Evolutionary conservation across 2,329 filamentous ascomycete species (phyloP).

Genomic region (Cercospora citrullina): DNA sequence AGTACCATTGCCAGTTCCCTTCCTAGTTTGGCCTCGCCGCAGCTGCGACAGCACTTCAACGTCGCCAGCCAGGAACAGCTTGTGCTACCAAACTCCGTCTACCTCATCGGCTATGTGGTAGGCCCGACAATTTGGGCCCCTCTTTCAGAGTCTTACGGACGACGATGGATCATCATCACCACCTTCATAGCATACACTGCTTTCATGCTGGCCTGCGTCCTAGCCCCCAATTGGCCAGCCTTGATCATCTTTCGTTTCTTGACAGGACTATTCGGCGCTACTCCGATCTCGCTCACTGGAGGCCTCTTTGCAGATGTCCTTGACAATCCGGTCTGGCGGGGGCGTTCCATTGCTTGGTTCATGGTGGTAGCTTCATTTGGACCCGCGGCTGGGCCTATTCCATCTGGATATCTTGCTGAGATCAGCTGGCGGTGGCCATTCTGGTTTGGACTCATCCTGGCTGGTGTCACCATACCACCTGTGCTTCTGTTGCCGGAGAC

Average conservation of each 20-base stretch:
- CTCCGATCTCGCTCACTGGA: conserved; percentile 24
- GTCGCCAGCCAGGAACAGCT: conserved; percentile 45
- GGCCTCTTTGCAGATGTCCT: conserved; percentile 25
- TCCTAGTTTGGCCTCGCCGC: conserved; percentile 61
- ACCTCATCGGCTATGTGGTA: conserved; percentile 45
- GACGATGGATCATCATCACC: conserved; percentile 42
- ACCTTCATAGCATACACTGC: conserved; percentile 20
- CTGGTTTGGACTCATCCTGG: conserved; percentile 23
- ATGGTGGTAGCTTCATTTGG: conserved; percentile 24
- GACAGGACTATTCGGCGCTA: conserved; percentile 21
- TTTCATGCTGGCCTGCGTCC: conserved; percentile 46
- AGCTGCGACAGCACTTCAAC: conserved; percentile 57
- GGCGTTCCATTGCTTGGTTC: conserved; percentile 24
- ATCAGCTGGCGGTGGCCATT: conserved; percentile 26
- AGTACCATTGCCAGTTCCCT: conserved; percentile 64
- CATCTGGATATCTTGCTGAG: conserved; percentile 17
- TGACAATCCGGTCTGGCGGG: conserved; percentile 19
- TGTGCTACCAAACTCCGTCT: conserved; percentile 50
- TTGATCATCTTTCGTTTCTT: conserved; percentile 24
- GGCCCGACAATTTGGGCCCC: conserved; percentile 49
- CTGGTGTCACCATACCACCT: conserved; percentile 16
- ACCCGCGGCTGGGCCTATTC: conserved; percentile 18
- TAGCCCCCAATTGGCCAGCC: conserved; percentile 37
- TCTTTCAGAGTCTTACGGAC: conserved; percentile 45
- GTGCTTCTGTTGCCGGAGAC: conserved; percentile 43